A percentile compares a stretch with the other conserved stretches of the same genome.
Conservation (phyloP, 371 early-diverging fungal genomes). For the Mortierella sp. region DNA sequence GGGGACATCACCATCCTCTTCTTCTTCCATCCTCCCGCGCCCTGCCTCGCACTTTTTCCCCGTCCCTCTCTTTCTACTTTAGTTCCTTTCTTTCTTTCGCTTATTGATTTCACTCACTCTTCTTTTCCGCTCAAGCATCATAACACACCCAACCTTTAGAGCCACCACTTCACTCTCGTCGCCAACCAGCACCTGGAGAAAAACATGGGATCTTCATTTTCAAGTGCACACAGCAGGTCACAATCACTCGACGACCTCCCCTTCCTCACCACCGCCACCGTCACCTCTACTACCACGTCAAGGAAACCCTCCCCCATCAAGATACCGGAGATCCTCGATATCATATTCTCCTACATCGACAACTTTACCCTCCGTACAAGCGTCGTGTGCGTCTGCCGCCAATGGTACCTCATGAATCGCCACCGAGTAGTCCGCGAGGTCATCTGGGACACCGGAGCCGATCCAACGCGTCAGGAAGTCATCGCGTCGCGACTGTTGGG, state of each 20-base stretch:
- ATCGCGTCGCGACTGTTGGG: neutral
- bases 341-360: neutral
- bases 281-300: neutral
- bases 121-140: neutral
- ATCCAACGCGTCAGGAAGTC: neutral
- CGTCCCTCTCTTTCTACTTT: neutral
- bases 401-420: conserved; percentile 2
- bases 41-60: neutral
- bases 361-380: neutral
- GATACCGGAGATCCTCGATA: neutral
- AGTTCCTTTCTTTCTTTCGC: neutral
- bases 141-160: neutral
- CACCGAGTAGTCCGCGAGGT: neutral
- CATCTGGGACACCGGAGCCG: neutral
- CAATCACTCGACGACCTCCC: neutral
- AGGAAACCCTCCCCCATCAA: neutral
- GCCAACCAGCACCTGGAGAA: neutral
- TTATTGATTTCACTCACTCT: neutral
- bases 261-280: neutral
- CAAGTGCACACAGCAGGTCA: neutral
- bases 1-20: neutral
- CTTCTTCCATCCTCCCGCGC: neutral
- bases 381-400: neutral
- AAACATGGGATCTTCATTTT: neutral
- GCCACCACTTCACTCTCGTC: too few relatives aligned